Evolutionary conservation across 768 basidiomycete species (phyloP).

Genomic region (Kwoniella pini): DNA sequence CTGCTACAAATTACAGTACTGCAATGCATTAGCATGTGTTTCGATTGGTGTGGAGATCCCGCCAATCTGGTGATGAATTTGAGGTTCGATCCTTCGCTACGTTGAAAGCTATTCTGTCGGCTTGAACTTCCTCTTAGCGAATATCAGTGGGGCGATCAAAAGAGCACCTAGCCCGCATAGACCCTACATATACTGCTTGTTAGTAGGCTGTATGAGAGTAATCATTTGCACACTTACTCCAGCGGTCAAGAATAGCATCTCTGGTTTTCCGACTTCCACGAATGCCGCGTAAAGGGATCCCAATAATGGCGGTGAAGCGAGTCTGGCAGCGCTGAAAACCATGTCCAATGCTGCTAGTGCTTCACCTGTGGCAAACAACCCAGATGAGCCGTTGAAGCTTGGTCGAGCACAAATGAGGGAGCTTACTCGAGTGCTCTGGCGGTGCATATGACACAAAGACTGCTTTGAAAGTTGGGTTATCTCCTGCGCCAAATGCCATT

Average conservation of each 20-base stretch:
- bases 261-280: conserved; percentile 38
- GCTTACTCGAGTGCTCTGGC: conserved; percentile 38
- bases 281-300: conserved; percentile 44
- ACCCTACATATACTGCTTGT: conserved; percentile 7
- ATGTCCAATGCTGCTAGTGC: conserved; percentile 49
- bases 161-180: conserved; percentile 27
- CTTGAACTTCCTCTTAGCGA: conserved; percentile 18
- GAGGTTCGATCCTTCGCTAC: too few relatives aligned
- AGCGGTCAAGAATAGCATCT: conserved; percentile 42
- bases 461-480: conserved; percentile 48
- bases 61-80: too few relatives aligned
- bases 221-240: conserved; percentile 31
- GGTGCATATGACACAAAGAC: conserved; percentile 44
- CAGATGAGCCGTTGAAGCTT: too few relatives aligned
- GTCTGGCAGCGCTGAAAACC: conserved; percentile 38
- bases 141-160: conserved; percentile 22
- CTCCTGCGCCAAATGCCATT: conserved; percentile 43
- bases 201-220: background rate
- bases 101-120: conserved; percentile 9
- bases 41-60: too few relatives aligned
- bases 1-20: too few relatives aligned
- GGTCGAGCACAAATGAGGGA: too few relatives aligned
- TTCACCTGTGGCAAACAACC: conserved; percentile 22
- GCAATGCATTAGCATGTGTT: too few relatives aligned
- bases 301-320: conserved; percentile 41